Conservation (phyloP, 805 yeast species). For the Schizosaccharomyces pombe region ASM294v3 CU329670.1:5453001-5453500, state of each 20-base stretch:
- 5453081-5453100: constrained; percentile 24
- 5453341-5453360: constrained; percentile 22
- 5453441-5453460: constrained; percentile 25
- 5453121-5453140: constrained; percentile 24
- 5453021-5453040: constrained; percentile 20
- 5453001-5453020: constrained; percentile 16
- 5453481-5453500: constrained; percentile 14
- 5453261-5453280: constrained; percentile 27
- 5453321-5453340: constrained; percentile 13
- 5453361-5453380: constrained; percentile 24
- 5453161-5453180: constrained; percentile 26
- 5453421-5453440: constrained; percentile 22
- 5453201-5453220: constrained; percentile 6
- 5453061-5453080: constrained; percentile 20
- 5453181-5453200: constrained; percentile 15
- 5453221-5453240: constrained; percentile 14
- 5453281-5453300: constrained; percentile 15
- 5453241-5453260: constrained; percentile 18
- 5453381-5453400: constrained; percentile 14
- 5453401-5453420: neutral
- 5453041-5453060: constrained; percentile 25
- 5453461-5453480: constrained; percentile 20
- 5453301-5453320: constrained; percentile 9
- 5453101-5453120: constrained; percentile 19
- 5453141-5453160: constrained; percentile 30